A percentile compares a stretch with the other conserved stretches of the same genome.
Conservation (phyloP, 129 eudicot species). For the Arctium minus region DNA sequence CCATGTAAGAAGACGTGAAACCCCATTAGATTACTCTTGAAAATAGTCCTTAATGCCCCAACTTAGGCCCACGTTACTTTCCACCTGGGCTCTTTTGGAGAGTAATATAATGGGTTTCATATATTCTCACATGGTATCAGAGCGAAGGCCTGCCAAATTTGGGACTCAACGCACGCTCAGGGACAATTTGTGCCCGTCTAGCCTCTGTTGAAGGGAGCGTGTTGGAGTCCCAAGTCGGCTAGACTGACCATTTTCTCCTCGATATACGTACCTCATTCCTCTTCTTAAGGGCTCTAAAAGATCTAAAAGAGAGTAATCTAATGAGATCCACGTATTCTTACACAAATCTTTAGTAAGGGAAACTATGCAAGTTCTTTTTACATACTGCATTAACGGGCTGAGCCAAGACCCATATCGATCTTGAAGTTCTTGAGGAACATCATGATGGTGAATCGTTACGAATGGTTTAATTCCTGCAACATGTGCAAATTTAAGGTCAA, state of each 20-base stretch:
- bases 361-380: background rate
- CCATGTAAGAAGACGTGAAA: too few relatives aligned
- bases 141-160: too few relatives aligned
- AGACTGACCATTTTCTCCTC: background rate
- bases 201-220: too few relatives aligned
- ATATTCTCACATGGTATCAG: too few relatives aligned
- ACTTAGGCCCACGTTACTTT: too few relatives aligned
- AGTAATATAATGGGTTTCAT: too few relatives aligned
- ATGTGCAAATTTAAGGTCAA: conserved; percentile 1
- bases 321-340: background rate
- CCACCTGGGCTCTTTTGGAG: background rate
- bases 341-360: background rate
- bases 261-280: too few relatives aligned
- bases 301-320: background rate
- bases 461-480: conserved; percentile 51
- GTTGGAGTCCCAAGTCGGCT: too few relatives aligned
- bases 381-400: conserved; percentile 65
- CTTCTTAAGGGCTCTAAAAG: background rate
- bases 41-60: background rate
- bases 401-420: conserved; percentile 62
- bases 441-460: conserved; percentile 56
- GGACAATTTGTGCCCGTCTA: too few relatives aligned
- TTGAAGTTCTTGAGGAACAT: conserved; percentile 58
- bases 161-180: too few relatives aligned
- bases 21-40: background rate